These are phyloP conservation scores for Triticum dicoccoides DNA, from an alignment of 176 grass and related monocot genomes.

Conservation along the genomic window DNA sequence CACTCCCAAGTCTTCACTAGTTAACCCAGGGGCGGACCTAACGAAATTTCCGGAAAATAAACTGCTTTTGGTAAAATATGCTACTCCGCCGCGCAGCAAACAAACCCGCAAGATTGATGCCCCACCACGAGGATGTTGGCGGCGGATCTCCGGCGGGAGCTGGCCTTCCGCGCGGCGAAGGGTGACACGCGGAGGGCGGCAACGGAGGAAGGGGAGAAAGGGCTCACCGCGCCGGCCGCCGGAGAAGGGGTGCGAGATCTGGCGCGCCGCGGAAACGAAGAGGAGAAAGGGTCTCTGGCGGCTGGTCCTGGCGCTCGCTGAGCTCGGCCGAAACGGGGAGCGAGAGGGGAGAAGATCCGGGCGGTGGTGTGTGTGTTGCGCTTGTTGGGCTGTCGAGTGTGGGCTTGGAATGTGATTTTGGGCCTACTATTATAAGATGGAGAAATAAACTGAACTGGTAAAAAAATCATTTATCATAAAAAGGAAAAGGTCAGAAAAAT, in stretches of 20 bases:
- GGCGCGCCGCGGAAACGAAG: not conserved
- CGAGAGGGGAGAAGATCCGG: constrained; percentile 5
- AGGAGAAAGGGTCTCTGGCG: not conserved
- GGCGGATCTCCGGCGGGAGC: not conserved
- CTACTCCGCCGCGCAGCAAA: not conserved
- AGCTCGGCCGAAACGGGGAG: not conserved
- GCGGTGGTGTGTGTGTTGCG: not conserved
- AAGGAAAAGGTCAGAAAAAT: too few relatives aligned
- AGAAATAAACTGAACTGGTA: not conserved
- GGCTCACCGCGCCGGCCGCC: constrained; percentile 9
- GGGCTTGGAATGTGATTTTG: not conserved
- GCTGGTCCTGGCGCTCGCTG: not conserved
- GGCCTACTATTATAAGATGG: not conserved
- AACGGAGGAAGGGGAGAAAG: not conserved
- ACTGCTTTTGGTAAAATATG: not conserved
- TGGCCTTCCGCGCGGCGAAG: not conserved
- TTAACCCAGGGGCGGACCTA: not conserved
- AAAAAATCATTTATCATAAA: too few relatives aligned
- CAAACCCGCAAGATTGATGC: not conserved
- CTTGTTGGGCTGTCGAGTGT: not conserved
- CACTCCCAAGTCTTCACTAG: not conserved
- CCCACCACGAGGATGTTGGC: not conserved
- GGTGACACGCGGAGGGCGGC: not conserved
- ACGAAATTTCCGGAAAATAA: not conserved
- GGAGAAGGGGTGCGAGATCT: constrained; percentile 5